A percentile compares a stretch with the other conserved stretches of the same genome.
Evolutionary conservation across 805 yeast genomes (phyloP).

Genomic region (Wickerhamia fluorescens): DNA sequence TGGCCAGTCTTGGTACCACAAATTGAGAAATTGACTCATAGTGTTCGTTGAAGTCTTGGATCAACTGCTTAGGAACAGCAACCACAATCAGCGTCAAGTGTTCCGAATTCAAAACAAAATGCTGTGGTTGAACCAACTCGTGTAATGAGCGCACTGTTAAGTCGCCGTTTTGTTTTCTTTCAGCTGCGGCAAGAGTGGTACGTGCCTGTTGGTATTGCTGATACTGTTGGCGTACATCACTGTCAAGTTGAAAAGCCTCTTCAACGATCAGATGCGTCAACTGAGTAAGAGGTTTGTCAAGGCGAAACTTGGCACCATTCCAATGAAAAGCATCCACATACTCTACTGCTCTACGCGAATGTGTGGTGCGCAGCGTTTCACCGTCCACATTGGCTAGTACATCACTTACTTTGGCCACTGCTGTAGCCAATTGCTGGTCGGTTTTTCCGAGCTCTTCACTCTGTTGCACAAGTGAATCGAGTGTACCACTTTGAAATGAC

Average conservation of each 20-base stretch:
- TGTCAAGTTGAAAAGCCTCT: constrained; percentile 78
- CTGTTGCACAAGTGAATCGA: constrained; percentile 85
- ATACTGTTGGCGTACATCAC: constrained; percentile 74
- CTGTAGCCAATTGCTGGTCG: constrained; percentile 67
- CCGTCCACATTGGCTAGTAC: constrained; percentile 41
- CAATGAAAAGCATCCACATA: constrained; percentile 74
- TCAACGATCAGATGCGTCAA: constrained; percentile 61
- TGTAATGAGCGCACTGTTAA: constrained; percentile 85
- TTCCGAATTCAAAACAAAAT: constrained; percentile 81
- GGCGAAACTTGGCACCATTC: constrained; percentile 81
- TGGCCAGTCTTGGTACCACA: constrained; percentile 90
- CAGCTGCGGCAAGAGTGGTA: constrained; percentile 78
- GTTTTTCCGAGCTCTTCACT: constrained; percentile 81
- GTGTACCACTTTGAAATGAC: constrained; percentile 86
- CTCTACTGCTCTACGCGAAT: constrained; percentile 45
- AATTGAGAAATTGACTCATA: constrained; percentile 75
- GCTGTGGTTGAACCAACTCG: constrained; percentile 74
- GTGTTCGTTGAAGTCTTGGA: constrained; percentile 51
- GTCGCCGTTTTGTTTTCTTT: constrained; percentile 90
- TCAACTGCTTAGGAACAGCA: constrained; percentile 72
- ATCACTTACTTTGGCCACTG: constrained; percentile 73
- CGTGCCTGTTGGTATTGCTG: constrained; percentile 75
- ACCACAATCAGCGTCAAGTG: constrained; percentile 78
- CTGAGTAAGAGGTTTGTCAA: constrained; percentile 76
- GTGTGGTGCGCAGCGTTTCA: constrained; percentile 30